phyloP scores from a whole-genome alignment of 2,329 filamentous ascomycete species.

The Trichoderma endophyticum region DNA sequence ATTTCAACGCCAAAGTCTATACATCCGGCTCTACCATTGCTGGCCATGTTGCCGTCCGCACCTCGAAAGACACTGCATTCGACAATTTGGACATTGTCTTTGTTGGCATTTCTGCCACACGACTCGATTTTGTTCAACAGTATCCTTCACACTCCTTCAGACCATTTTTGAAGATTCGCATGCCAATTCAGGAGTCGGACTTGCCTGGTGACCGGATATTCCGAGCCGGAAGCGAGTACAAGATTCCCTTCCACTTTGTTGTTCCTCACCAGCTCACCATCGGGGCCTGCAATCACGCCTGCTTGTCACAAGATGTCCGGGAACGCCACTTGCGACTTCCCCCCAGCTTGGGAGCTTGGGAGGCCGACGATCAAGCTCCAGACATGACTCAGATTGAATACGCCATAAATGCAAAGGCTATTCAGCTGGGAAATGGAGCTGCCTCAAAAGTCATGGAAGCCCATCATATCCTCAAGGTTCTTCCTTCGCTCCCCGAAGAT shows the following conservation, averaged over 20 bases:
- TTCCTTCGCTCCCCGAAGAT: constrained; percentile 49
- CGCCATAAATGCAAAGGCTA: constrained; percentile 45
- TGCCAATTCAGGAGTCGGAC: constrained; percentile 47
- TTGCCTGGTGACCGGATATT: constrained; percentile 49
- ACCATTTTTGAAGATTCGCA: constrained; percentile 54
- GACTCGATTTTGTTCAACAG: constrained; percentile 49
- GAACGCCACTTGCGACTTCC: constrained; percentile 54
- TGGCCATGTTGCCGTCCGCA: constrained; percentile 47
- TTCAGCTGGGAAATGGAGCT: constrained; percentile 24
- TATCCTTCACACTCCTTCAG: constrained; percentile 48
- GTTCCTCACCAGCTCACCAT: constrained; percentile 57
- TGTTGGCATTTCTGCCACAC: constrained; percentile 48
- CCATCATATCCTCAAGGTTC: constrained; percentile 47
- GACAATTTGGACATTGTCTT: constrained; percentile 52
- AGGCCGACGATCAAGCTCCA: constrained; percentile 53
- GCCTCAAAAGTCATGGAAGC: constrained; percentile 39
- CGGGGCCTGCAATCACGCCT: constrained; percentile 52
- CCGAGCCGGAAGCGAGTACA: constrained; percentile 46
- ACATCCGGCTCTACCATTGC: constrained; percentile 51
- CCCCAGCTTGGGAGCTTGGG: constrained; percentile 52
- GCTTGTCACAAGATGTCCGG: constrained; percentile 43
- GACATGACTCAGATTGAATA: constrained; percentile 55
- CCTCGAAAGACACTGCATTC: constrained; percentile 46
- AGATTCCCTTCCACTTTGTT: constrained; percentile 57
- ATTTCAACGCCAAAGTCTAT: constrained; percentile 55